Percentiles rank a stretch among this genome's conserved stretches.
Conservation (phyloP, 371 early-diverging fungal genomes). For the Apophysomyces ossiformis region DNA sequence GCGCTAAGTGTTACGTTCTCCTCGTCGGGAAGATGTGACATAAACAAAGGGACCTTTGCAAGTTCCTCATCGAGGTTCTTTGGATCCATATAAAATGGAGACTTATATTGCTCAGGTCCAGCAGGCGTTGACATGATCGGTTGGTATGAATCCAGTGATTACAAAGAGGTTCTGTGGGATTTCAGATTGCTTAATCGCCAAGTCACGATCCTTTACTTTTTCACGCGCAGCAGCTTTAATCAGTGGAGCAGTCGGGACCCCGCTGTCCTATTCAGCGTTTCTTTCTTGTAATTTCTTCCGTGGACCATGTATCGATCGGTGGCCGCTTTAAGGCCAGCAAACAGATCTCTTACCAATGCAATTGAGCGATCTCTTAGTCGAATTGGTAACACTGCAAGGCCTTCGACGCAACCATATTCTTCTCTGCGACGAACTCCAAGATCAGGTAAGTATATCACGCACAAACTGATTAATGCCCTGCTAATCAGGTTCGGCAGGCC, state of each 20-base stretch:
- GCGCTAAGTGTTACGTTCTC: slow-evolving; percentile 85
- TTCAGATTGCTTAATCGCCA: too few relatives aligned
- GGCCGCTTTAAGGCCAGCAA: background rate
- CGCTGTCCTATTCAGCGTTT: background rate
- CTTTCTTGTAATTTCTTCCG: background rate
- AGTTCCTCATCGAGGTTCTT: slow-evolving; percentile 64
- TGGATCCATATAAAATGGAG: slow-evolving; percentile 47
- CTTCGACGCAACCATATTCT: slow-evolving; percentile 10
- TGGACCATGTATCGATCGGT: background rate
- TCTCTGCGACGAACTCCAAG: slow-evolving; percentile 23
- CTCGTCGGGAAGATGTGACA: slow-evolving; percentile 79
- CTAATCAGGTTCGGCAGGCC: slow-evolving; percentile 25
- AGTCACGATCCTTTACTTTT: too few relatives aligned
- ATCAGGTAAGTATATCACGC: slow-evolving; percentile 10
- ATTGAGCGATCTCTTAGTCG: background rate
- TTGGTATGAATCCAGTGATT: background rate
- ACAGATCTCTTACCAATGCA: background rate
- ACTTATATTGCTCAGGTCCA: slow-evolving; percentile 35
- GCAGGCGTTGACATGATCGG: slow-evolving; percentile 7
- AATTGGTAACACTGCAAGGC: background rate
- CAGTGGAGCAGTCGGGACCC: too few relatives aligned
- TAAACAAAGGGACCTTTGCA: slow-evolving; percentile 89
- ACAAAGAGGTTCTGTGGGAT: too few relatives aligned
- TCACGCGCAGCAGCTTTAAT: too few relatives aligned
- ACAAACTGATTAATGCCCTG: background rate